phyloP scores from a whole-genome alignment of 2,329 filamentous ascomycete species.

The Pseudogymnoascus sp. region DNA sequence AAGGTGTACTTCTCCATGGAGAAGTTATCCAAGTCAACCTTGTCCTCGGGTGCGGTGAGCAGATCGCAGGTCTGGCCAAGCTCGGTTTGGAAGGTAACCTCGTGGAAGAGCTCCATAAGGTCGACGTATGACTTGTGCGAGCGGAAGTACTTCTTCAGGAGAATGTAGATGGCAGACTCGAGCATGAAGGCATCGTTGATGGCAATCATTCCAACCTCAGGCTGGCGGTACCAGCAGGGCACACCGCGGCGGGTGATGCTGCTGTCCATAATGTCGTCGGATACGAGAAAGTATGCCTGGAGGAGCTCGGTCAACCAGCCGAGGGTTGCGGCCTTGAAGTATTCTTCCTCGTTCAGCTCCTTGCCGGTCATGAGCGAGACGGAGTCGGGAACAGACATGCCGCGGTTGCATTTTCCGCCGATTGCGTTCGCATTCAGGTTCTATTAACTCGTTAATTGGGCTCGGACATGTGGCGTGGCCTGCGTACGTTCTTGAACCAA shows the following conservation, averaged over 20 bases:
- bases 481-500: conserved; percentile 74
- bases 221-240: conserved; percentile 93
- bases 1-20: conserved; percentile 91
- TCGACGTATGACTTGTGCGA: conserved; percentile 81
- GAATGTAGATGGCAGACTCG: conserved; percentile 79
- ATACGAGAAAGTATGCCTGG: conserved; percentile 97
- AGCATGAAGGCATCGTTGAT: conserved; percentile 99
- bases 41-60: conserved; percentile 89
- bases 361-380: conserved; percentile 67
- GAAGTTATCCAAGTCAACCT: conserved; percentile 91
- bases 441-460: conserved; percentile 36
- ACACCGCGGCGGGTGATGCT: conserved; percentile 90
- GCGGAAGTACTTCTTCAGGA: conserved; percentile 92
- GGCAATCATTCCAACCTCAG: conserved; percentile 85
- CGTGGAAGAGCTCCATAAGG: conserved; percentile 92
- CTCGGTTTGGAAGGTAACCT: conserved; percentile 88
- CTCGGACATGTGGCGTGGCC: not conserved
- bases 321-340: conserved; percentile 78
- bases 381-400: conserved; percentile 94
- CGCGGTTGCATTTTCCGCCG: conserved; percentile 97
- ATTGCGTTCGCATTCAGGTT: conserved; percentile 77
- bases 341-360: conserved; percentile 70
- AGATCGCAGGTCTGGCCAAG: conserved; percentile 91
- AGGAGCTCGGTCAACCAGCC: conserved; percentile 98
- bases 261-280: conserved; percentile 96